Base-by-base conservation (phyloP, 805 yeast genomes). In the Candida gorgasii region DNA sequence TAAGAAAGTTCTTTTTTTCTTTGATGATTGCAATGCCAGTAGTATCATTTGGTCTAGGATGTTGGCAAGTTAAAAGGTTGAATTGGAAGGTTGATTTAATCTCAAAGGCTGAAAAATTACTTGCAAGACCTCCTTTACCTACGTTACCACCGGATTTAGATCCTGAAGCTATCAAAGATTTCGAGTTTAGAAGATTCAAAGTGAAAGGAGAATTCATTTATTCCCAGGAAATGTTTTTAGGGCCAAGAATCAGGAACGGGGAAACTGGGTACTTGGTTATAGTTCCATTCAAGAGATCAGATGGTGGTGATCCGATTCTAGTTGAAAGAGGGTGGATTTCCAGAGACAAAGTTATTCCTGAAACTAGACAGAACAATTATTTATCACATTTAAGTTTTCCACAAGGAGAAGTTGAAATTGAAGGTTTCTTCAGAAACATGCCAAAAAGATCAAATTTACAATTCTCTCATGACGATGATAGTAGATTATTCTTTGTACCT, bases 321-420 rank as follows among this genome's bases (percentile, higher is more conserved):
- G 76, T 93, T 20, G 95, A 88, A 59, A 77, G 99, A 50, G 99
- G 99, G 12, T 93, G 97, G 95, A 80, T 93, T 35, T 67, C 79
- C 18, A 89, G 85, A 51, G 86, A 80, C 11, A 79, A 79, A 47
- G 78, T 79, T 42, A 62, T 64, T 59, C 95, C 72, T 45, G 73
- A 44, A 50, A 71, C 51, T 52, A 86, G 79, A 45, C 64, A 64
- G 9, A 45, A 53, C 13, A 73, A 72, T 6, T 69, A 70, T 48
- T 71, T 90, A 44, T 75, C 78, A 16, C 89, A 86, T 59, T 68
- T 86, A 45, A 82, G 95, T 1, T 57, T 84, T 45, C 96, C 96
- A 0, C 65, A 69, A 45, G 90, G 88, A 1, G 83, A 77, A 45
- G 85, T 87, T 29, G 80, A 80, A 26, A 67, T 93, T 30, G 80